Percentiles rank a stretch among this genome's conserved stretches.
Conservation (phyloP, 2,329 filamentous ascomycete genomes). For the Neofusicoccum laricinum region DNA sequence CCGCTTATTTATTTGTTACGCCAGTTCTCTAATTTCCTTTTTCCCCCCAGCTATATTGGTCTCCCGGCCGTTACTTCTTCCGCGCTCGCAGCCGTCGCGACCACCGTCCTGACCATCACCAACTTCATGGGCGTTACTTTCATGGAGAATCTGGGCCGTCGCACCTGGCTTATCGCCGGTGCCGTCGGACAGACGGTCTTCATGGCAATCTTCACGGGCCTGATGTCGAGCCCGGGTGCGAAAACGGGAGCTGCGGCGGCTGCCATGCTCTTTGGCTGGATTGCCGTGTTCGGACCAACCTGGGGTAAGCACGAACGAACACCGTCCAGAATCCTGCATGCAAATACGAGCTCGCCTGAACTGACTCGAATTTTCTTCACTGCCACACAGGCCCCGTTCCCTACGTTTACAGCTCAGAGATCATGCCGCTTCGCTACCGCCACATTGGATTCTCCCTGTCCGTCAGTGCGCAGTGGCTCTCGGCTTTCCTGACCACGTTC, state of each 20-base stretch:
- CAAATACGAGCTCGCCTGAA: background rate
- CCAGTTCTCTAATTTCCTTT: conserved; percentile 25
- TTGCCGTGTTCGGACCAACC: conserved; percentile 31
- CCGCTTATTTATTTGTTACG: conserved; percentile 20
- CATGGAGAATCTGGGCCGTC: conserved; percentile 27
- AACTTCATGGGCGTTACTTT: conserved; percentile 25
- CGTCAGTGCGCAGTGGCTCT: conserved; percentile 33
- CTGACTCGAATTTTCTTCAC: background rate
- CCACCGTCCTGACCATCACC: conserved; percentile 26
- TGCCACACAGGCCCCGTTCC: conserved; percentile 13
- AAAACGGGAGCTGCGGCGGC: conserved; percentile 26
- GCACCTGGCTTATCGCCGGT: conserved; percentile 23
- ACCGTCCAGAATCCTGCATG: too few species aligned
- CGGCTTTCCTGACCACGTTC: conserved; percentile 36
- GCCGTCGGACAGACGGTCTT: conserved; percentile 25
- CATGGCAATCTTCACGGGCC: conserved; percentile 28
- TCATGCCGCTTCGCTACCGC: conserved; percentile 34
- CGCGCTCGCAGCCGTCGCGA: conserved; percentile 24
- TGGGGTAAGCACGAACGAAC: conserved; percentile 21
- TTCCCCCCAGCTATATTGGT: conserved; percentile 28
- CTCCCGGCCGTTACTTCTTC: conserved; percentile 24
- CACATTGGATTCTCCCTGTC: conserved; percentile 33
- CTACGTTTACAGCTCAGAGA: conserved; percentile 34
- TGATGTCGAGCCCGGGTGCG: conserved; percentile 19
- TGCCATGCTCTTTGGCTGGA: conserved; percentile 32